A percentile compares a stretch with the other conserved stretches of the same genome.
Conservation (phyloP, 768 basidiomycete species). For the Crassisporium funariophilum region DNA sequence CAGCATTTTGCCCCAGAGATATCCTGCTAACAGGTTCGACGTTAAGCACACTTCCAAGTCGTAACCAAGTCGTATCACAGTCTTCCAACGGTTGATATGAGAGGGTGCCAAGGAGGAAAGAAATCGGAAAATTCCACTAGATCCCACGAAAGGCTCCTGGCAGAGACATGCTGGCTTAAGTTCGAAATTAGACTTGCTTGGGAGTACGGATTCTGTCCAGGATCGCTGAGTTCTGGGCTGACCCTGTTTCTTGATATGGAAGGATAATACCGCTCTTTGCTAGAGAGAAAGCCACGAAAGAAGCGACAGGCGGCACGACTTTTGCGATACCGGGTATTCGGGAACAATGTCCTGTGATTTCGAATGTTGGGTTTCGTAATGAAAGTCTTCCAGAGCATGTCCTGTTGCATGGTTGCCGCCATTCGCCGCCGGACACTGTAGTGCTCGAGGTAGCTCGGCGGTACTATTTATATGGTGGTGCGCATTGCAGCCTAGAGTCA, state of each 20-base stretch:
- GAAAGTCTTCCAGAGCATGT: too few relatives aligned
- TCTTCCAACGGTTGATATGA: too few relatives aligned
- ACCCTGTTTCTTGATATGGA: constrained; percentile 22
- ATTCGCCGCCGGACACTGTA: constrained; percentile 11
- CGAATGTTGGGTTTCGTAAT: constrained; percentile 7
- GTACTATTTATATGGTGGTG: too few relatives aligned
- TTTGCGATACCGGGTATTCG: constrained; percentile 13
- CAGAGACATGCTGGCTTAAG: constrained; percentile 14
- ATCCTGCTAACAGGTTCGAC: too few relatives aligned
- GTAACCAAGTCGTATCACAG: too few relatives aligned
- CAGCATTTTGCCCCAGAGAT: constrained; percentile 8
- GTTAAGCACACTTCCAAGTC: too few relatives aligned
- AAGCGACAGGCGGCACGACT: constrained; percentile 15
- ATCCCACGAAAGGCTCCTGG: constrained; percentile 20
- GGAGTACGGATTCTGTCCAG: constrained; percentile 21
- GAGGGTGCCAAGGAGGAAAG: constrained; percentile 1
- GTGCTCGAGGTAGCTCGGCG: constrained; percentile 10
- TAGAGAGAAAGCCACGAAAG: constrained; percentile 17
- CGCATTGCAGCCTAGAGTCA: too few relatives aligned
- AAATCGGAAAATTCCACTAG: constrained; percentile 9
- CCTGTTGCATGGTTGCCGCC: constrained; percentile 6
- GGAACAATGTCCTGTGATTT: constrained; percentile 11
- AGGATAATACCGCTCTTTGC: constrained; percentile 12
- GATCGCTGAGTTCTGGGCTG: constrained; percentile 21
- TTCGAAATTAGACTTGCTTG: constrained; percentile 13